Evolutionary conservation across 345 rosid species (phyloP).

Genomic region (Microcos paniculata): DNA sequence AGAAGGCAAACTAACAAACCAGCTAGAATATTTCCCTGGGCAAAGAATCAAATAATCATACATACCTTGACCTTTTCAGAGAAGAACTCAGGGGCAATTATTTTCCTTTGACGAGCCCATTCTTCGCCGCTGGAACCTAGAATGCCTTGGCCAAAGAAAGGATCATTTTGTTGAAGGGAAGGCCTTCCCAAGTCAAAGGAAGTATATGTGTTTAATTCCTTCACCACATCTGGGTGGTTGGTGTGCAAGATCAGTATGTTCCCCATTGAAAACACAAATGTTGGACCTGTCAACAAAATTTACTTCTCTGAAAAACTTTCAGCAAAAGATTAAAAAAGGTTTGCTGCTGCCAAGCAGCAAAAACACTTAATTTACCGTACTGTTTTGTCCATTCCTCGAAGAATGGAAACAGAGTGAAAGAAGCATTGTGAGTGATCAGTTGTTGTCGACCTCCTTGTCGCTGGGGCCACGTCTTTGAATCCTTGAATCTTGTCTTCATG

Average conservation of each 20-base stretch:
- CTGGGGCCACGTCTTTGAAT: not conserved
- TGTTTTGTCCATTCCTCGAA: slow-evolving; percentile 30
- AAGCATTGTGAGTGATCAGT: slow-evolving; percentile 17
- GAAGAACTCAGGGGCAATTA: slow-evolving; percentile 26
- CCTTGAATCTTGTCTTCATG: slow-evolving; percentile 12
- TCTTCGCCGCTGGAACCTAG: slow-evolving; percentile 21
- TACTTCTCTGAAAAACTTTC: too few relatives aligned
- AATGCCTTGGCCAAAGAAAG: slow-evolving; percentile 31
- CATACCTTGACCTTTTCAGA: slow-evolving; percentile 24
- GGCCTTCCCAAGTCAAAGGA: slow-evolving; percentile 28
- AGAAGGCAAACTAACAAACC: too few relatives aligned
- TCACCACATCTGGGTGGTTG: slow-evolving; percentile 21
- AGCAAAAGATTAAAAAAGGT: too few relatives aligned
- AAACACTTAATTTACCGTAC: too few relatives aligned
- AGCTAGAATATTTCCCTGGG: too few relatives aligned
- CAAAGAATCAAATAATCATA: too few relatives aligned
- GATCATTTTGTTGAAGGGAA: slow-evolving; percentile 2
- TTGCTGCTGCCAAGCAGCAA: too few relatives aligned
- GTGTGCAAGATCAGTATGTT: slow-evolving; percentile 17
- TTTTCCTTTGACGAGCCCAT: slow-evolving; percentile 34
- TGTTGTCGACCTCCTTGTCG: not conserved
- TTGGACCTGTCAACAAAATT: slow-evolving; percentile 7
- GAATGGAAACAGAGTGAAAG: slow-evolving; percentile 20
- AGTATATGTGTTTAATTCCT: slow-evolving; percentile 15
- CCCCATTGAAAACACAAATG: slow-evolving; percentile 18